A percentile compares a stretch with the other conserved stretches of the same genome.
phyloP scores from a whole-genome alignment of 176 grass and related monocot genomes.

The Zoysia japonica region DNA sequence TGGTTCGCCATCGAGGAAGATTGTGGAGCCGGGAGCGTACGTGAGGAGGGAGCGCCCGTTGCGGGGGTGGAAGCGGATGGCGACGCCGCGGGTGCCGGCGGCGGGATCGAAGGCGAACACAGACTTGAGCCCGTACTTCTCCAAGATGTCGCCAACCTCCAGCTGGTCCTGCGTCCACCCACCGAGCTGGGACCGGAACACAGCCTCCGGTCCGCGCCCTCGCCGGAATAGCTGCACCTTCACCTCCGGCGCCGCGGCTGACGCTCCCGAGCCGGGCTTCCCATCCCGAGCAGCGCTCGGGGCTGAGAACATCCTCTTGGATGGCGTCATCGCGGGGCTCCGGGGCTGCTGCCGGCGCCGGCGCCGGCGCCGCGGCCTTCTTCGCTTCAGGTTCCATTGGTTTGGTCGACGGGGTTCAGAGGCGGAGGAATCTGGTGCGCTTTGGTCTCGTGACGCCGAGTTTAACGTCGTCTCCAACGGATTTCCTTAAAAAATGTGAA shows the following conservation, averaged over 20 bases:
- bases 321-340: conserved; percentile 39
- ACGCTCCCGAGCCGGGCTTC: conserved; percentile 51
- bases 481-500: too few relatives aligned
- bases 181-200: conserved; percentile 68
- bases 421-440: conserved; percentile 16
- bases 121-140: conserved; percentile 80
- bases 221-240: conserved; percentile 73
- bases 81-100: conserved; percentile 59
- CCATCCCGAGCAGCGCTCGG: conserved; percentile 28
- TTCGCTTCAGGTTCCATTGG: conserved; percentile 37
- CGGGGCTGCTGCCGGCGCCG: background rate
- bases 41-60: conserved; percentile 81
- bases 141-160: conserved; percentile 86
- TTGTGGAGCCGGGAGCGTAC: conserved; percentile 60
- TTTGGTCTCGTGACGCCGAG: background rate
- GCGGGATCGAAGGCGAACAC: conserved; percentile 70
- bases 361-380: conserved; percentile 14
- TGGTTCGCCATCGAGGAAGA: conserved; percentile 87
- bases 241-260: conserved; percentile 57
- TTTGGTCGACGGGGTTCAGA: conserved; percentile 30
- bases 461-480: too few relatives aligned
- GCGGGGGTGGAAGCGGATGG: conserved; percentile 74
- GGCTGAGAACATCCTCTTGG: conserved; percentile 34
- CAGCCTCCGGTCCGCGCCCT: conserved; percentile 65
- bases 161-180: conserved; percentile 89